Conservation (phyloP, 257 asterid genomes). For the Coffea eugenioides region DNA sequence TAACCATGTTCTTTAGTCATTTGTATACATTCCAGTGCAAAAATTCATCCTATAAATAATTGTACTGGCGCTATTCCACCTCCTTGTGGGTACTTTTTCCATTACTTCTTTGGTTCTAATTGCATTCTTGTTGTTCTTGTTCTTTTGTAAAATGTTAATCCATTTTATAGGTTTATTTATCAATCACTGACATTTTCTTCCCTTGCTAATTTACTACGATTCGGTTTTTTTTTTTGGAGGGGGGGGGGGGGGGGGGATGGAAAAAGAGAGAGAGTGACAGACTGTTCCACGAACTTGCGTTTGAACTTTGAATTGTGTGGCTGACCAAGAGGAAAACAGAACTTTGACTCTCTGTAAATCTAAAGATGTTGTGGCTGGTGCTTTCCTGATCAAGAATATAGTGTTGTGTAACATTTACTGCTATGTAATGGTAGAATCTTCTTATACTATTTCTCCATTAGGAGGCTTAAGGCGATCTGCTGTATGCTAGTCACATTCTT, state of each 20-base stretch:
- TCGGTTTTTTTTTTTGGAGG: too few species aligned
- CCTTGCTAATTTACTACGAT: too few species aligned
- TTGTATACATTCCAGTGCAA: slow-evolving; percentile 90
- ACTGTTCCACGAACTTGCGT: neutral
- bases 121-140: neutral
- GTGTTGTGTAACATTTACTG: too few species aligned
- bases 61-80: slow-evolving; percentile 99
- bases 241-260: too few species aligned
- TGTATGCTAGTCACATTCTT: neutral
- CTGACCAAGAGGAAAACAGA: neutral
- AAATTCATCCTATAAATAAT: slow-evolving; percentile 88
- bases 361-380: neutral
- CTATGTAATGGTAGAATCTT: neutral
- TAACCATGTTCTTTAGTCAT: slow-evolving; percentile 85
- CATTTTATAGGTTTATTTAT: neutral
- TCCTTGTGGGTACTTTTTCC: slow-evolving; percentile 70
- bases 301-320: neutral
- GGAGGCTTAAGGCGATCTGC: neutral
- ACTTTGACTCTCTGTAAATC: neutral
- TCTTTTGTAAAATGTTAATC: too few species aligned
- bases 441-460: neutral
- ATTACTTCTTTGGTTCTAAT: neutral
- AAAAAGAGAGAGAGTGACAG: too few species aligned
- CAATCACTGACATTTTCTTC: neutral
- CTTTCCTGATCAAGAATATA: too few species aligned